A percentile compares a stretch with the other conserved stretches of the same genome.
phyloP scores from a whole-genome alignment of 192 early-diverging fungal genomes.

The Umbelopsis sp. region DNA sequence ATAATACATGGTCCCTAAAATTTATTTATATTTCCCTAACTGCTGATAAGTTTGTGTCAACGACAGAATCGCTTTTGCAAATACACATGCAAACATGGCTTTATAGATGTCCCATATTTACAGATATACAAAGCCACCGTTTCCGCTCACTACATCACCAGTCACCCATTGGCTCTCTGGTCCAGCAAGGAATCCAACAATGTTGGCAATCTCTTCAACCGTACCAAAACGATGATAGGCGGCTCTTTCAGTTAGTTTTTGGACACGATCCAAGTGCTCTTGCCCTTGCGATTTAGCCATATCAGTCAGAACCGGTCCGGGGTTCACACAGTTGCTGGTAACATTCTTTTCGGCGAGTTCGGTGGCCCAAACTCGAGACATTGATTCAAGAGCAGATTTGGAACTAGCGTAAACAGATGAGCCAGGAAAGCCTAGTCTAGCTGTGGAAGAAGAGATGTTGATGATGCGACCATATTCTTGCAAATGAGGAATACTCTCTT shows the following conservation, averaged over 20 bases:
- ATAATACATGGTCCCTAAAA: too few relatives aligned
- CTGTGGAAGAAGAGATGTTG: neutral
- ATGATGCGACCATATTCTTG: constrained; percentile 7
- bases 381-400: constrained; percentile 21
- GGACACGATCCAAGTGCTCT: neutral
- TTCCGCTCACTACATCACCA: neutral
- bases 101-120: too few relatives aligned
- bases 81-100: too few relatives aligned
- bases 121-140: neutral
- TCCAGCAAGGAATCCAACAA: neutral
- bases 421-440: neutral
- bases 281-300: constrained; percentile 47
- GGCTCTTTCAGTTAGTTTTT: neutral
- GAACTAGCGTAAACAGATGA: constrained; percentile 21
- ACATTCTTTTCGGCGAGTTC: constrained; percentile 75
- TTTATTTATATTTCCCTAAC: too few relatives aligned
- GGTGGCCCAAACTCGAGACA: constrained; percentile 51
- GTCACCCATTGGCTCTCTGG: constrained; percentile 4
- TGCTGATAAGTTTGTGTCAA: too few relatives aligned
- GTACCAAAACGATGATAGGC: neutral
- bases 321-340: constrained; percentile 75
- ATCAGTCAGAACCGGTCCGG: constrained; percentile 79
- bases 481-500: neutral
- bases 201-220: neutral
- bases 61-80: too few relatives aligned